A percentile compares a stretch with the other conserved stretches of the same genome.
Evolutionary conservation across 805 yeast species (phyloP).

Genomic region (Candida nonsorbophila): DNA sequence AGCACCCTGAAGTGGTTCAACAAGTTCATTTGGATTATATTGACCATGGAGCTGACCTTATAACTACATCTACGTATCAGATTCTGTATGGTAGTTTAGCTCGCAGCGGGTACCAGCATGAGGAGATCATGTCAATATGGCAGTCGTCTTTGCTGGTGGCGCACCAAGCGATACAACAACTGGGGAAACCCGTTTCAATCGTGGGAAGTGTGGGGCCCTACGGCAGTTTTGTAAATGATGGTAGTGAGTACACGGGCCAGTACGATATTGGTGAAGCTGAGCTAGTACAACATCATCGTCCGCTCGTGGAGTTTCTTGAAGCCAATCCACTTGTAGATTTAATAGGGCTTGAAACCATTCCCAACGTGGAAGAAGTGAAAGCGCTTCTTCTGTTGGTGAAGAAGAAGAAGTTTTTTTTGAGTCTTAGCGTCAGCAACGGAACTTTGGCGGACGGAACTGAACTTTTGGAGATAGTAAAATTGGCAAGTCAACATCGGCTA

Average conservation of each 20-base stretch:
- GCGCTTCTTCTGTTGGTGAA: conserved; percentile 30
- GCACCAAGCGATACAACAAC: conserved; percentile 9
- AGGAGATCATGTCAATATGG: conserved; percentile 16
- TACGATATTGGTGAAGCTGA: conserved; percentile 28
- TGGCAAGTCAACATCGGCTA: too few relatives aligned
- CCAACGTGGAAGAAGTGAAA: conserved; percentile 52
- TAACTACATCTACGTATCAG: conserved; percentile 60
- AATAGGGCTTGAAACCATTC: conserved; percentile 70
- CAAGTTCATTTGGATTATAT: conserved; percentile 49
- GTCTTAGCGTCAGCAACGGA: too few relatives aligned
- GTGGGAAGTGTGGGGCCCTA: conserved; percentile 75
- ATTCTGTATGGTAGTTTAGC: conserved; percentile 40
- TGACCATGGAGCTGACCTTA: conserved; percentile 48
- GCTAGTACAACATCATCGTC: conserved; percentile 47
- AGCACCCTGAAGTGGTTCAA: conserved; percentile 38
- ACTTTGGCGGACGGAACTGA: too few relatives aligned
- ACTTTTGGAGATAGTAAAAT: too few relatives aligned
- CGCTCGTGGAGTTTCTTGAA: conserved; percentile 32
- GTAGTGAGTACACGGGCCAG: conserved; percentile 71
- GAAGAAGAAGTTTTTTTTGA: conserved; percentile 40
- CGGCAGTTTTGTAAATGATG: conserved; percentile 64
- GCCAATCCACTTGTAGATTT: conserved; percentile 43
- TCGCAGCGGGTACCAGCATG: conserved; percentile 12
- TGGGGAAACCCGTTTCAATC: conserved; percentile 14
- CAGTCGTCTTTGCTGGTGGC: conserved; percentile 17